These are phyloP conservation scores for Globisporangium splendens DNA, from an alignment of 352 stramenopile genomes.

Conservation along the genomic window DNA sequence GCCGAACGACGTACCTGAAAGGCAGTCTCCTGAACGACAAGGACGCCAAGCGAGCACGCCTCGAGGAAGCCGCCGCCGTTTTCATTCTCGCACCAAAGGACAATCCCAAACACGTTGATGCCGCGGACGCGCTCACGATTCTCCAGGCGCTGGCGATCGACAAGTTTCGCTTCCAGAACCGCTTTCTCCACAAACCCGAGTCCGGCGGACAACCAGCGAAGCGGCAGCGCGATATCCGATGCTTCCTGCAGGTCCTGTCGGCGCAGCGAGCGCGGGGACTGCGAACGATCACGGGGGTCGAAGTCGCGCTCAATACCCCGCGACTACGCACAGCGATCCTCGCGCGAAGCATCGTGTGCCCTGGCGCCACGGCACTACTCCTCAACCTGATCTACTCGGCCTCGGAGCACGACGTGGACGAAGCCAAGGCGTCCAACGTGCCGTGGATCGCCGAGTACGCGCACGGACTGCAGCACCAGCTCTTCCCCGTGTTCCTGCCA, in stretches of 20 bases:
- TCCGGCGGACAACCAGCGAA: background rate
- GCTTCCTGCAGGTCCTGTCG: conserved; percentile 54
- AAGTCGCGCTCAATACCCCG: conserved; percentile 46
- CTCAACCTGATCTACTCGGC: conserved; percentile 58
- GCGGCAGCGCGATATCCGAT: conserved; percentile 23
- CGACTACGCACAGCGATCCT: conserved; percentile 45
- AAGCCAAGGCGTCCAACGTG: conserved; percentile 31
- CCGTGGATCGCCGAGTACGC: conserved; percentile 60
- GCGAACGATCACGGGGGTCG: conserved; percentile 50
- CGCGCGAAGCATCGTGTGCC: conserved; percentile 45
- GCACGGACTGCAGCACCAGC: conserved; percentile 43
- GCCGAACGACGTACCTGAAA: conserved; percentile 51
- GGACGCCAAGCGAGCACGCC: conserved; percentile 41
- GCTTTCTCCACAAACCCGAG: conserved; percentile 11
- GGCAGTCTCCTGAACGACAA: conserved; percentile 48
- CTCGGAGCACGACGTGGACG: conserved; percentile 28
- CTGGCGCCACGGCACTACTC: conserved; percentile 44
- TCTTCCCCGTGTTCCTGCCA: conserved; percentile 47
- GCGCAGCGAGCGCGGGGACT: conserved; percentile 34
- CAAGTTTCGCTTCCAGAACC: conserved; percentile 42
- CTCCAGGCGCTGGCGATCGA: conserved; percentile 52
- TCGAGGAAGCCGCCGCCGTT: conserved; percentile 41
- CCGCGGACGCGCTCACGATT: conserved; percentile 45
- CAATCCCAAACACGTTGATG: conserved; percentile 32
- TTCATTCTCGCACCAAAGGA: conserved; percentile 59